Evolutionary conservation across 768 basidiomycete genomes (phyloP), one percentile per base, ranked within the genome.

Genomic region (Rubroboletus pulcherrimus): DNA sequence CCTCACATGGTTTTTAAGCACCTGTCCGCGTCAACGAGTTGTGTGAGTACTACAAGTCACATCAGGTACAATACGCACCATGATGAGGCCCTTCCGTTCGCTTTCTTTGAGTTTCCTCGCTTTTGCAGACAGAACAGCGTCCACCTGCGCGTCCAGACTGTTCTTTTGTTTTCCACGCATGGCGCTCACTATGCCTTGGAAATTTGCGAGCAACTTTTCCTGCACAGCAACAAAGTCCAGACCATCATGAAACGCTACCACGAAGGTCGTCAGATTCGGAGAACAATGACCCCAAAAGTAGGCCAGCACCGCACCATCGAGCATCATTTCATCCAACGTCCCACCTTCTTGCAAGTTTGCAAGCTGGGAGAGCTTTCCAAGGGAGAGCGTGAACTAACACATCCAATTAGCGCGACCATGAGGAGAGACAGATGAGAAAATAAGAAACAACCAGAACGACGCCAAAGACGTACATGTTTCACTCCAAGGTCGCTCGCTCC

Each of bases 161-260:
- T 84, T 86, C 61, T 63, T 71, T 51, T 85, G 86, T 49, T 68
- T 73, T 40, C 79, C 76, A n/a, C 84, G 85, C 41, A 79, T 69
- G 31, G 72, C 71, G 34, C 67, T 72, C 31, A 81, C 73, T 12
- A 72, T 76, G 29, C 74, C 67, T 59, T 75, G 82, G 68, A 95
- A 84, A 41, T 88, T 81, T 5, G 81, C 74, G 7, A 83, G 58
- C 3, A 98, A 73, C 4, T 77, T 77, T 62, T 88, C 82, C 61
- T 96, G 93, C 3, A 96, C 86, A 54, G 86, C 86, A 61, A 97
- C 79, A 57, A 95, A 86, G 71, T 98, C 92, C 47, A 98, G 79
- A 29, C 81, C 83, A 62, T 93, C 86, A 63, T 98, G 91, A 76
- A 94, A 88, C 2, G 80, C 93, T 94, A 60, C 0, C 38, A 29